Percentiles rank a stretch among this genome's conserved stretches.
Evolutionary conservation across 768 basidiomycete genomes (phyloP).

Genomic region (Lentinula detonsa): DNA sequence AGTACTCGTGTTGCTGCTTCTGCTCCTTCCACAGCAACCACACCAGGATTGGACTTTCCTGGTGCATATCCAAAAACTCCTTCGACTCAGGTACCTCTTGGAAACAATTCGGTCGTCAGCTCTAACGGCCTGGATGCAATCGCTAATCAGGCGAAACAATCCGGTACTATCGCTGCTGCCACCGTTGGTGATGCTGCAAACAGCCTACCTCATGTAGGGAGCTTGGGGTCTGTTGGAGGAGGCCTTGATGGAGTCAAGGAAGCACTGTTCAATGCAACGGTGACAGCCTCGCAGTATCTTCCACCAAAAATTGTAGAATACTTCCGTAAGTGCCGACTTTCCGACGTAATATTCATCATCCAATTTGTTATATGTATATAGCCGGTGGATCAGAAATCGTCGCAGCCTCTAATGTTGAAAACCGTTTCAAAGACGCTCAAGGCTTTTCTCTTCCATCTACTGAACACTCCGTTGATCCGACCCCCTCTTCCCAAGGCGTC

Average conservation of each 20-base stretch:
- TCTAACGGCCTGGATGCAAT: not conserved
- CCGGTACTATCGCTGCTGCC: not conserved
- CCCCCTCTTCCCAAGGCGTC: conserved; percentile 30
- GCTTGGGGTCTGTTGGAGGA: not conserved
- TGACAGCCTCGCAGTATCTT: conserved; percentile 17
- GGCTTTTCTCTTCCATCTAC: conserved; percentile 27
- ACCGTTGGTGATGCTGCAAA: not conserved
- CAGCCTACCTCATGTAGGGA: not conserved
- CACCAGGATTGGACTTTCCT: not conserved
- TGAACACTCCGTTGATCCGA: conserved; percentile 20
- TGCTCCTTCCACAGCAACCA: not conserved
- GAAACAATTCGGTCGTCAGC: not conserved
- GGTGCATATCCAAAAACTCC: not conserved
- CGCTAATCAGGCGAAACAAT: not conserved
- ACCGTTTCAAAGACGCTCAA: not conserved
- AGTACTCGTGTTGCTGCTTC: too few relatives aligned
- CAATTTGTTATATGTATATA: not conserved
- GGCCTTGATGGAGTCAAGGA: conserved; percentile 14
- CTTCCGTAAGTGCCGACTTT: conserved; percentile 8
- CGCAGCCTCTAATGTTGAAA: not conserved
- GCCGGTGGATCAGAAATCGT: not conserved
- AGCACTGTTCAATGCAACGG: conserved; percentile 13
- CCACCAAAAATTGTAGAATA: conserved; percentile 9
- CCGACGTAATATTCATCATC: not conserved
- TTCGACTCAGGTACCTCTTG: not conserved